phyloP scores from a whole-genome alignment of 2,329 filamentous ascomycete genomes.

The Leptographium radiaticola region DNA sequence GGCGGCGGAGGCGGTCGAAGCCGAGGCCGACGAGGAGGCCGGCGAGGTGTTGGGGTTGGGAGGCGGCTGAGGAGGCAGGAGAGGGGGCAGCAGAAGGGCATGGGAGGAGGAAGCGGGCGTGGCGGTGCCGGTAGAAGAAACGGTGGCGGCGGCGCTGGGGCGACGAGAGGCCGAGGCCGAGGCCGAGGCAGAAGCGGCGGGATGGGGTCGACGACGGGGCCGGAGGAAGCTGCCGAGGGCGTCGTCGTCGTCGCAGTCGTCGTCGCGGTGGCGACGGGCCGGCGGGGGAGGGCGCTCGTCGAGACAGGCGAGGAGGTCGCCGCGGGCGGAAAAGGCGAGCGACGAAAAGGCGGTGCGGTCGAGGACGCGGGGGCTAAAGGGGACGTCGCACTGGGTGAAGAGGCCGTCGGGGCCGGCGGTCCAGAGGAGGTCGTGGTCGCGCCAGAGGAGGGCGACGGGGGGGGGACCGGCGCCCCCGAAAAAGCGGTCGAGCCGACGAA shows the following conservation, averaged over 20 bases:
- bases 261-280: slow-evolving; percentile 22
- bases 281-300: slow-evolving; percentile 39
- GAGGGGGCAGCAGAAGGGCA: slow-evolving; percentile 38
- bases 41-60: slow-evolving; percentile 27
- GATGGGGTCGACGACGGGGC: no score
- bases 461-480: no score
- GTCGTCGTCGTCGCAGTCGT: background rate
- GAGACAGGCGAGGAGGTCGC: slow-evolving; percentile 48
- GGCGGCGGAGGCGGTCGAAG: background rate
- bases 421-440: slow-evolving; percentile 52
- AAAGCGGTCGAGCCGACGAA: slow-evolving; percentile 51
- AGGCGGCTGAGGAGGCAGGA: slow-evolving; percentile 21
- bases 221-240: background rate
- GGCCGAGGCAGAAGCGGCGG: background rate
- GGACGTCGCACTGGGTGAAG: slow-evolving; percentile 53
- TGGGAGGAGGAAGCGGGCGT: slow-evolving; percentile 52
- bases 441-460: slow-evolving; percentile 50
- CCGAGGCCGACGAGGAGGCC: slow-evolving; percentile 37
- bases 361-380: slow-evolving; percentile 48
- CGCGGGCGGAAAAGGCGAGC: slow-evolving; percentile 45
- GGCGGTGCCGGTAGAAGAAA: slow-evolving; percentile 29
- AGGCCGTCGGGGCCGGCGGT: slow-evolving; percentile 48
- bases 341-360: slow-evolving; percentile 49
- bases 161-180: slow-evolving; percentile 29
- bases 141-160: slow-evolving; percentile 15